Base-by-base conservation (phyloP, 2,329 filamentous ascomycete genomes). In the Sporothrix humicola region DNA sequence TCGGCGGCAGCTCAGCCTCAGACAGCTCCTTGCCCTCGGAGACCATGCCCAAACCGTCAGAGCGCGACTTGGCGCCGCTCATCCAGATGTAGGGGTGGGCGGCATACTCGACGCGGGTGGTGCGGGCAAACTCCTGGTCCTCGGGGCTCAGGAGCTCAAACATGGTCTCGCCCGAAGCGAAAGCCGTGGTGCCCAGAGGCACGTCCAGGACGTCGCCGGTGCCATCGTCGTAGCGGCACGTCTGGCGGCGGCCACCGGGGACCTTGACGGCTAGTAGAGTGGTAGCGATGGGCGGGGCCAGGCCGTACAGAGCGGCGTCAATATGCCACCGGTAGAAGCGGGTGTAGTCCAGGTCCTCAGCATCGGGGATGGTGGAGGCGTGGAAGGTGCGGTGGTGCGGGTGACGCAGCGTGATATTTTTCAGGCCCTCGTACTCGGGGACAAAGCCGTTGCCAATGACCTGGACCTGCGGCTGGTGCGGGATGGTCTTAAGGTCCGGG, bases 31-130 rank as follows among this genome's bases (percentile, higher is more conserved):
- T 74, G 71, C 77, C 77, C 73, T 77, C 75, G 0, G 89, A 91
- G 37, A 91, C 83, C 73, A 95, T 82, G n/a, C 92, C 93, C 0
- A 95, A 87, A 0, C 92, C 93, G 69, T 90, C 88, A 7, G 91
- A 84, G 17, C 88, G 88, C 54, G 91, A 90, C 77, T 88, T 89
- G 63, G 92, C 91, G 31, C 84, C 80, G 73, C 87, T 89, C 91
- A 95, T 95, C 92, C 92, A 95, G 75, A 95, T 89, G 81, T 95
- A 95, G 5, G 92, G 92, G 77, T 95, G 92, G 2, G 92, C 86
- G 0, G 92, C 92, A 79, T 95, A 95, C 81, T 94, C 91, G 63
- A 93, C 87, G 73, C 85, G 88, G 23, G 91, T 91, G 5, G 85
- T 88, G 69, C 89, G 87, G 1, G 86, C 92, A 77, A 94, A 92